Conservation (phyloP, 2,329 filamentous ascomycete species). For the Colletotrichum euphorbiae region DNA sequence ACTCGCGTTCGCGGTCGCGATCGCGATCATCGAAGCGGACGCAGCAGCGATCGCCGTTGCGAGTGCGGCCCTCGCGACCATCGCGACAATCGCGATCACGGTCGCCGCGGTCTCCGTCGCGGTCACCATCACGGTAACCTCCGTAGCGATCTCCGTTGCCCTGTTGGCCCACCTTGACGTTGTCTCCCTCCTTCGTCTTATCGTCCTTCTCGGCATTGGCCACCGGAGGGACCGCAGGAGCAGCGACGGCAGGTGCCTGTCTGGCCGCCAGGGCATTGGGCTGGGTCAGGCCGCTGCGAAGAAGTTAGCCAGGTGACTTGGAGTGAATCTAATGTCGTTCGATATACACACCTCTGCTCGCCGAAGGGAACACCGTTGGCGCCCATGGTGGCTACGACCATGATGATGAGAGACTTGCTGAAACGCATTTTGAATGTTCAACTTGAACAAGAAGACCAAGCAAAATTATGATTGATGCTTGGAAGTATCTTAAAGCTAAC, state of each 20-base stretch:
- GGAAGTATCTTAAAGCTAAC: not conserved
- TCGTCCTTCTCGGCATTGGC: constrained; percentile 8
- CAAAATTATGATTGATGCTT: not conserved
- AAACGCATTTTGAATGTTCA: constrained; percentile 29
- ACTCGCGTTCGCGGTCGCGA: too few species aligned
- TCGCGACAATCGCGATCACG: constrained; percentile 15
- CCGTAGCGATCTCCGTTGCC: too few species aligned
- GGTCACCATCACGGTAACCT: constrained; percentile 17
- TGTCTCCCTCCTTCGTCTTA: not conserved
- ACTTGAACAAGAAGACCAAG: not conserved
- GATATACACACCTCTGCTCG: constrained; percentile 21
- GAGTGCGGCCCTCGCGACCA: constrained; percentile 20
- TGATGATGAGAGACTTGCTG: constrained; percentile 34
- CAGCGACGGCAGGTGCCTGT: constrained; percentile 12
- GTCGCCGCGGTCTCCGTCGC: not conserved
- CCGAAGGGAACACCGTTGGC: constrained; percentile 33
- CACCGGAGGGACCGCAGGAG: constrained; percentile 2
- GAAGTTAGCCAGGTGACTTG: not conserved
- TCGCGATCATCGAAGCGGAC: too few species aligned
- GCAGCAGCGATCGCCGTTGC: constrained; percentile 23
- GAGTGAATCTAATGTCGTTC: too few species aligned
- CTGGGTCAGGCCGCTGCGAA: constrained; percentile 19
- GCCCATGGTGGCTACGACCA: constrained; percentile 37
- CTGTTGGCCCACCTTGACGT: not conserved
- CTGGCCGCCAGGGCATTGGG: not conserved